phyloP scores from a whole-genome alignment of 768 basidiomycete species.

The Termitomyces sp. region DNA sequence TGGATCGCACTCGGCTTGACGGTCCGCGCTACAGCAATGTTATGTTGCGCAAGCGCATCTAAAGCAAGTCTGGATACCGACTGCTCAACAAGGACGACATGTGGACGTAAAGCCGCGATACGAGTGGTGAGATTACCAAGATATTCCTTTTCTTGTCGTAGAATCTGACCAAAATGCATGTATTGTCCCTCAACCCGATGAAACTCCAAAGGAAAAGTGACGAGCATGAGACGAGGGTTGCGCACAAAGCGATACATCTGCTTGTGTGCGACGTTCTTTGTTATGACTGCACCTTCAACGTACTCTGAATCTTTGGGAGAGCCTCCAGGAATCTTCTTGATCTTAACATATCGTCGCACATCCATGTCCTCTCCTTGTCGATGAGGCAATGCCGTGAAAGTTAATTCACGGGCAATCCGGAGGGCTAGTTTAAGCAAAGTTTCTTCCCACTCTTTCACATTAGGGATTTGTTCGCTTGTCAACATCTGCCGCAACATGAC shows the following conservation, averaged over 20 bases:
- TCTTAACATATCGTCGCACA: slow-evolving; percentile 91
- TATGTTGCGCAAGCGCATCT: slow-evolving; percentile 77
- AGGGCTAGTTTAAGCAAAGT: slow-evolving; percentile 76
- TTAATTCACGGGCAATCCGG: slow-evolving; percentile 79
- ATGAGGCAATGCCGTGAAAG: slow-evolving; percentile 64
- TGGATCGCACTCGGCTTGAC: slow-evolving; percentile 87
- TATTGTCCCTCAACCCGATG: slow-evolving; percentile 90
- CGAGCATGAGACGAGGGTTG: slow-evolving; percentile 92
- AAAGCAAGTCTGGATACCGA: slow-evolving; percentile 88
- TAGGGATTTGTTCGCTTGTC: slow-evolving; percentile 73
- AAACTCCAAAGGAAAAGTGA: slow-evolving; percentile 94
- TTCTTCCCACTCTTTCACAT: slow-evolving; percentile 85
- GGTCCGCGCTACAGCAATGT: slow-evolving; percentile 85
- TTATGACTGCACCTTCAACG: slow-evolving; percentile 93
- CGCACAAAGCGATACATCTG: slow-evolving; percentile 78
- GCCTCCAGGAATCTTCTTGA: slow-evolving; percentile 97
- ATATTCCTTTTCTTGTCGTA: slow-evolving; percentile 91
- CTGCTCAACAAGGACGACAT: slow-evolving; percentile 87
- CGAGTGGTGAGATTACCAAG: slow-evolving; percentile 82
- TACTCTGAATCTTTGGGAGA: slow-evolving; percentile 91
- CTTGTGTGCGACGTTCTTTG: slow-evolving; percentile 97
- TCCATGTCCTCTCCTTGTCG: slow-evolving; percentile 92
- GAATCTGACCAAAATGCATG: slow-evolving; percentile 85
- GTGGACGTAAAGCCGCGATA: slow-evolving; percentile 87
- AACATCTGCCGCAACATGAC: slow-evolving; percentile 91